These are phyloP conservation scores for Emergomyces orientalis DNA, from an alignment of 2,329 filamentous ascomycete genomes.

Conservation along the genomic window DNA sequence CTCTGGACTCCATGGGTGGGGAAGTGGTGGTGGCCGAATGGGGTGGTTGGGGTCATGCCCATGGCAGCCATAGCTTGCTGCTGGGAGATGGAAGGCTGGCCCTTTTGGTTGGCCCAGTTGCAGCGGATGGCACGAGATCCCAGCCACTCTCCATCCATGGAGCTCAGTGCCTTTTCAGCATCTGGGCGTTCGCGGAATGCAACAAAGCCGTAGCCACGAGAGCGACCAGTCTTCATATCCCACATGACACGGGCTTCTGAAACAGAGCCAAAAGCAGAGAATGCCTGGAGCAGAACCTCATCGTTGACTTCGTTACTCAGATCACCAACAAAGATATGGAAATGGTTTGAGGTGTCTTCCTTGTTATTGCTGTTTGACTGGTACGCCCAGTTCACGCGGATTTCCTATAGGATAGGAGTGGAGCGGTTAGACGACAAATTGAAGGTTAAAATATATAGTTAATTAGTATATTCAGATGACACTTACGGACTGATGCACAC, in stretches of 20 bases:
- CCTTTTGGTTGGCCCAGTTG: conserved; percentile 99
- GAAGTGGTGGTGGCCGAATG: conserved; percentile 95
- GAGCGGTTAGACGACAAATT: conserved; percentile 1
- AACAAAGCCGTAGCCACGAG: conserved; percentile 94
- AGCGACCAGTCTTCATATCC: conserved; percentile 99
- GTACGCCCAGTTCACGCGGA: conserved; percentile 98
- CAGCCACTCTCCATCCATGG: conserved; percentile 99
- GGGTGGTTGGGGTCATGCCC: conserved; percentile 92
- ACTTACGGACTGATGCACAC: conserved; percentile 88
- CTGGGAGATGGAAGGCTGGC: conserved; percentile 96
- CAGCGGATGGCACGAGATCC: conserved; percentile 95
- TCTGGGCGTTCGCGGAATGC: conserved; percentile 90
- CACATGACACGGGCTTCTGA: conserved; percentile 99
- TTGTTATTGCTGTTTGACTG: conserved; percentile 91
- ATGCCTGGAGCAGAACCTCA: conserved; percentile 84
- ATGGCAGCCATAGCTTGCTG: conserved; percentile 95
- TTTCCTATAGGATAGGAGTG: conserved; percentile 56
- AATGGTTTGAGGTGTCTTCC: conserved; percentile 96
- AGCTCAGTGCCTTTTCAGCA: conserved; percentile 89
- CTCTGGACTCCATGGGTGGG: conserved; percentile 93
- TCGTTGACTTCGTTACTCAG: conserved; percentile 98
- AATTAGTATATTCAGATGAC: no score
- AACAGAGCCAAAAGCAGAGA: conserved; percentile 89
- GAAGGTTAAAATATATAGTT: no score
- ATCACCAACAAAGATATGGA: conserved; percentile 98